A percentile compares a stretch with the other conserved stretches of the same genome.
These are phyloP conservation scores for Auxenochlorella pyrenoidosa DNA, from an alignment of 139 green algal genomes.

Conservation along the genomic window DNA sequence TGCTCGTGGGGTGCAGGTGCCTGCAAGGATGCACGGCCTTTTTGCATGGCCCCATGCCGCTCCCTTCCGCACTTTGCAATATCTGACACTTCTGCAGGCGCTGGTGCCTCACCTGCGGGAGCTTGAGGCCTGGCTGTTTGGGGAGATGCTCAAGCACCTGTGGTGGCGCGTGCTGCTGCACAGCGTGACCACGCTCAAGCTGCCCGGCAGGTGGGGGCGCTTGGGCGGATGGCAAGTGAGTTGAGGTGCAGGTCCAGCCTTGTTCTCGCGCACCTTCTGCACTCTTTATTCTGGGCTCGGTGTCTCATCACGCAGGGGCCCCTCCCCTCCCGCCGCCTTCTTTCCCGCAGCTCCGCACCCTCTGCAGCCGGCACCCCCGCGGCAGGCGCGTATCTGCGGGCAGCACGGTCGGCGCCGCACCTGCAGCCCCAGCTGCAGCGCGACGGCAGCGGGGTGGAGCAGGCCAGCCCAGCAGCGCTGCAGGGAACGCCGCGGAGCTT, in stretches of 20 bases:
- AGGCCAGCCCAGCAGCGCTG: neutral
- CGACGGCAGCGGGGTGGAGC: neutral
- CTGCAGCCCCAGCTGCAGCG: neutral
- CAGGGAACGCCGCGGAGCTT: constrained; percentile 40
- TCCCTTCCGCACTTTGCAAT: neutral
- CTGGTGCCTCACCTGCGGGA: constrained; percentile 64
- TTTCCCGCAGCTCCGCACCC: no score
- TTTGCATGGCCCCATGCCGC: no score
- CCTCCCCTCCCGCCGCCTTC: no score
- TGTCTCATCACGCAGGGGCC: no score
- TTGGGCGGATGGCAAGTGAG: no score
- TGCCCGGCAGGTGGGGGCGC: neutral
- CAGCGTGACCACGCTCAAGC: constrained; percentile 3
- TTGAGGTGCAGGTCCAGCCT: no score
- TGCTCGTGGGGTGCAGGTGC: no score
- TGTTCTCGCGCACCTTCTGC: no score
- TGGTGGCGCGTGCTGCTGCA: constrained; percentile 61
- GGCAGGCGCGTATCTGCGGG: neutral
- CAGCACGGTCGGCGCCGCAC: constrained; percentile 24
- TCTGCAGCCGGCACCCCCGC: no score
- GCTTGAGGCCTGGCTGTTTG: constrained; percentile 71
- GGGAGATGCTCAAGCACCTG: constrained; percentile 60
- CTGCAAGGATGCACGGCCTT: no score
- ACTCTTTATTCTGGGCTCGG: no score
- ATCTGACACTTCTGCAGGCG: constrained; percentile 31